Base-by-base conservation (phyloP, 331 rosid genomes). In the Malus hybrid region DNA sequence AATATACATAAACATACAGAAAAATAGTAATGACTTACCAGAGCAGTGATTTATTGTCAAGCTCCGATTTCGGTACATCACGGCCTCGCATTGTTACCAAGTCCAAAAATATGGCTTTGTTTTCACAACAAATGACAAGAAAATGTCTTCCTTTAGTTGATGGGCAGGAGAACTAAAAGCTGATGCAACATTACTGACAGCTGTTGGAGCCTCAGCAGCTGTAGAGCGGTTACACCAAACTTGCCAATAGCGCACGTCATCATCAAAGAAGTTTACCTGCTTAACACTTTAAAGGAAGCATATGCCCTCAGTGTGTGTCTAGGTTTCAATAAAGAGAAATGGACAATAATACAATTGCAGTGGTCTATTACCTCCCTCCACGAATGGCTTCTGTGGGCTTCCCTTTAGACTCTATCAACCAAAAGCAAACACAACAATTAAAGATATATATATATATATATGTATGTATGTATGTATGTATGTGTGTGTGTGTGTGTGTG, bases 11-110 rank as follows among this genome's bases (percentile, higher is more conserved):
- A 19, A 32, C n/a, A 29, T 24, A 42, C 39, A 18, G 18, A 77
- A 75, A 52, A 20, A 65, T 31, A 65, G 52, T 79, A 57, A 80
- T 31, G 52, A 70, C 86, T 87, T 90, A 82, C 99, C 99, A 95
- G 36, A 92, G 89, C 85, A 95, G 97, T n/a, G 99, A 95, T 83
- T 87, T 95, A 81, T 89, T 95, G 83, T 95, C 99, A 67, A 95
- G 99, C 73, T 95, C 99, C 71, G 90, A 96, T 89, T 95, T 95
- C 31, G 97, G 96, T 63, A 95, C 99, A 85, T 95, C 99, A 71
- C 98, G 99, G 72, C 99, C 93, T 28, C 97, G 93, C 99, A 95
- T 95, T 0, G 99, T 95, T 84, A 95, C 99, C 89, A 92, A 83
- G 82, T 95, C 99, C 94, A 92, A 80, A 86, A 95, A 95, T 77